Base-by-base conservation (phyloP, 148 eudicot genomes). In the Linanthus parryae region DNA sequence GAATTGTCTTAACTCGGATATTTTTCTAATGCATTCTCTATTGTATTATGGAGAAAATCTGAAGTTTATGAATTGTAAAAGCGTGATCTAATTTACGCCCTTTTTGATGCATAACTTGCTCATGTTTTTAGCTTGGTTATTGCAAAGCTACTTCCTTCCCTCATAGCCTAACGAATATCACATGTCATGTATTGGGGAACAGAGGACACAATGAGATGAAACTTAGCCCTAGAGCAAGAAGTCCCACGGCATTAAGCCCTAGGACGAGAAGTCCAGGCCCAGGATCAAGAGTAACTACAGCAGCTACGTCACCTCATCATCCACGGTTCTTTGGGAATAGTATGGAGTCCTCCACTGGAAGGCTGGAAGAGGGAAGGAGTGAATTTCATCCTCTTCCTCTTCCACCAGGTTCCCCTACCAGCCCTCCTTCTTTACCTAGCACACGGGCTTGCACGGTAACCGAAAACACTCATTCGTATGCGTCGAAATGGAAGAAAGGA, bases 401-500 rank as follows among this genome's bases (percentile, higher is more conserved):
- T 61, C 96, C 98, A 21, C 96, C 98, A 8, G 61, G 76, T 55
- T 83, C 97, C 52, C 95, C 91, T 15, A 72, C 69, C 42, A 79
- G 87, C 58, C 83, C 95, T 49, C 58, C 90, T 57, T 57, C 77
- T 38, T 58, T 91, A 62, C 67, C 67, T 20, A 69, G 58, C 52
- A 54, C 74, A 23, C 81, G 81, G 68, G 65, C 76, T 58, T 65
- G 77, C 38, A 29, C 46, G 49, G 57, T 25, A 28, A 17, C 61
- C 1, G 87, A 83, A n/a, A 68, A 50, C 61, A 46, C 63, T 14
- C 71, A 56, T 36, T 59, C 52, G 56, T 68, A 71, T 44, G 30
- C 72, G 38, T 73, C 81, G n/a, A 86, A 77, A 56, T 91, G 98
- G 98, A 81, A 76, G 76, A 91, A 77, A 66, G 98, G 98, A 57